phyloP scores from a whole-genome alignment of 2,329 filamentous ascomycete species.

The Fusarium musae region DNA sequence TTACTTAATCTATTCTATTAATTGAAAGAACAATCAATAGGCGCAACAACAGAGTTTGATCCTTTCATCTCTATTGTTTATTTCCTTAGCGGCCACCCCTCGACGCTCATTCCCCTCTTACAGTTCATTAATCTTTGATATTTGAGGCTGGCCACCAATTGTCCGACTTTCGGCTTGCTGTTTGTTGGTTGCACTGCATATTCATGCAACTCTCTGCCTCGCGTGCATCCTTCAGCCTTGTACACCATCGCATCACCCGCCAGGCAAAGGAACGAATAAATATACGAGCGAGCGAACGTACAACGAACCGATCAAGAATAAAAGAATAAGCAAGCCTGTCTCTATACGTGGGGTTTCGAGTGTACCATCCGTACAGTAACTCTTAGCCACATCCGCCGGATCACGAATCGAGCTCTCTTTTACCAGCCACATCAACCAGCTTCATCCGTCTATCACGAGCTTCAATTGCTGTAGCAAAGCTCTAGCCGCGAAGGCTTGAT shows the following conservation, averaged over 20 bases:
- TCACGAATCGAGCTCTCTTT: conserved; percentile 8
- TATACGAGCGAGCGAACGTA: neutral
- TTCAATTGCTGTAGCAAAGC: neutral
- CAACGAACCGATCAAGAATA: neutral
- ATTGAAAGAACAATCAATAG: neutral
- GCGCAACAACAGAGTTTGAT: neutral
- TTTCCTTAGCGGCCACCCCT: neutral
- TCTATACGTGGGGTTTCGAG: neutral
- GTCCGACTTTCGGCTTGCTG: conserved; percentile 29
- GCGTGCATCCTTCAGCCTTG: conserved; percentile 29
- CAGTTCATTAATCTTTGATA: neutral
- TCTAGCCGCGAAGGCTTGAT: conserved; percentile 2
- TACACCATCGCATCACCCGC: conserved; percentile 8
- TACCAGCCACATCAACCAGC: neutral
- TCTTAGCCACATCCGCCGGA: neutral
- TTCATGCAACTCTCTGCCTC: conserved; percentile 7
- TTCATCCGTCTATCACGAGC: neutral
- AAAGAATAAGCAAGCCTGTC: neutral
- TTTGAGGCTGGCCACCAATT: conserved; percentile 8
- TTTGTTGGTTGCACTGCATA: neutral
- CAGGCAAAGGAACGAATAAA: conserved; percentile 10
- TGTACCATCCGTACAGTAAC: neutral
- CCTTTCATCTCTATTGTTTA: neutral
- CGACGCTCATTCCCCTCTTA: neutral
- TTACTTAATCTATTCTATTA: conserved; percentile 9